Evolutionary conservation across 2,329 filamentous ascomycete genomes (phyloP).

Genomic region (Aureobasidium sp.): DNA sequence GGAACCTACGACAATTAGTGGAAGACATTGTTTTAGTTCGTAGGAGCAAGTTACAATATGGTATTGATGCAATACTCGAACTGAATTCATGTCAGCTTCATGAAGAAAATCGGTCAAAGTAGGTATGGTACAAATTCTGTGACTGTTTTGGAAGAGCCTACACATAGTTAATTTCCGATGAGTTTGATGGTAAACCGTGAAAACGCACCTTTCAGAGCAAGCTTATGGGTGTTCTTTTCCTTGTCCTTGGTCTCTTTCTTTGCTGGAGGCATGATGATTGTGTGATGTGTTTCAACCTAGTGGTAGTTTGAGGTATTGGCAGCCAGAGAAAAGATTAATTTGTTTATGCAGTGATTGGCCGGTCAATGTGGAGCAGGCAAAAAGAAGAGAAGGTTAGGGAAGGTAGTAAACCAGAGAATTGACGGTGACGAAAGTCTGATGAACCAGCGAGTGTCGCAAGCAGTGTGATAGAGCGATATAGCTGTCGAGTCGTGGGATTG

Average conservation of each 20-base stretch:
- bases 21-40: not conserved
- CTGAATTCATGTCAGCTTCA: conserved; percentile 34
- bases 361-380: not conserved
- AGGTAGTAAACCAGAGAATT: not conserved
- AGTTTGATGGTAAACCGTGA: conserved; percentile 15
- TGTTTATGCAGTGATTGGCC: conserved; percentile 9
- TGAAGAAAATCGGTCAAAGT: not conserved
- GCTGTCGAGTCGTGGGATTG: conserved; percentile 7
- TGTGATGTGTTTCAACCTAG: not conserved
- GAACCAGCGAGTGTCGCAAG: not conserved
- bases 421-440: not conserved
- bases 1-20: conserved; percentile 55
- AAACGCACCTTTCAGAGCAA: conserved; percentile 69
- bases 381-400: not conserved
- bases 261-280: conserved; percentile 4
- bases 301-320: not conserved
- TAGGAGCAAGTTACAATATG: conserved; percentile 60
- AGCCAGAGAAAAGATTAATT: not conserved
- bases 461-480: not conserved
- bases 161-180: conserved; percentile 1
- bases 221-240: conserved; percentile 89
- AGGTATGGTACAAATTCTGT: conserved; percentile 72
- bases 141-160: conserved; percentile 73
- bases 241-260: conserved; percentile 34
- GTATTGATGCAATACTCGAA: conserved; percentile 99